Evolutionary conservation across 2,329 filamentous ascomycete species (phyloP).

Genomic region (Ramichloridium luteum): DNA sequence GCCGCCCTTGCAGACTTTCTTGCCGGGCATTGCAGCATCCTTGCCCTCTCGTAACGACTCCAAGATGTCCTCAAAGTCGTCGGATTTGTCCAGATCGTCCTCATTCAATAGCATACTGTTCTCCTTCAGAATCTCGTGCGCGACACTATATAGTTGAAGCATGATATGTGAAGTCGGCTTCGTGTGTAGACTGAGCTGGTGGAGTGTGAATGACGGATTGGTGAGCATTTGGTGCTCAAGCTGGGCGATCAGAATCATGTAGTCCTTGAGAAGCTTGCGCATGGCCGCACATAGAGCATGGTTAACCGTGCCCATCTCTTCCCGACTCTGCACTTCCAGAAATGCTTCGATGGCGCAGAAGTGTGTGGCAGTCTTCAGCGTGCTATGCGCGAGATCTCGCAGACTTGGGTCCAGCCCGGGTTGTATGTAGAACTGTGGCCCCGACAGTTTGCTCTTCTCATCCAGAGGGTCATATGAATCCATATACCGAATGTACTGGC

Average conservation of each 20-base stretch:
- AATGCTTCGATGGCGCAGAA: constrained; percentile 86
- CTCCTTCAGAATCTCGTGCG: constrained; percentile 73
- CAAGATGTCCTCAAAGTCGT: constrained; percentile 84
- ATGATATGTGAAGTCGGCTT: constrained; percentile 86
- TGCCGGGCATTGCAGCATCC: constrained; percentile 68
- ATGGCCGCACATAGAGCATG: constrained; percentile 94
- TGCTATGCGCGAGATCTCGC: constrained; percentile 72
- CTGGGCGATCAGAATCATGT: constrained; percentile 82
- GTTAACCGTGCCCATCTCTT: constrained; percentile 88
- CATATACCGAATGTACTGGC: constrained; percentile 85
- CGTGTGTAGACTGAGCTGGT: constrained; percentile 84
- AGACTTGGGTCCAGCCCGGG: constrained; percentile 82
- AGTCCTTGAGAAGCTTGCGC: constrained; percentile 82
- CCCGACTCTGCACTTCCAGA: constrained; percentile 83
- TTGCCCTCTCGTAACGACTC: constrained; percentile 80
- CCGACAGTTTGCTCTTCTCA: constrained; percentile 76
- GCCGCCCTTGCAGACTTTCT: constrained; percentile 94
- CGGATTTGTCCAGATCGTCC: constrained; percentile 49
- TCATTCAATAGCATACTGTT: constrained; percentile 80
- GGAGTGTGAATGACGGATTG: constrained; percentile 78
- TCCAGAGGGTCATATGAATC: constrained; percentile 70
- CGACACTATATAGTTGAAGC: constrained; percentile 75
- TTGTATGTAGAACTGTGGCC: constrained; percentile 67
- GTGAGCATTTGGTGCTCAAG: constrained; percentile 87
- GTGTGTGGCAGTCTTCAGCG: constrained; percentile 89